Percentiles rank a stretch among this genome's conserved stretches.
Conservation (phyloP, 257 asterid species). For the Paulownia fortunei region DNA sequence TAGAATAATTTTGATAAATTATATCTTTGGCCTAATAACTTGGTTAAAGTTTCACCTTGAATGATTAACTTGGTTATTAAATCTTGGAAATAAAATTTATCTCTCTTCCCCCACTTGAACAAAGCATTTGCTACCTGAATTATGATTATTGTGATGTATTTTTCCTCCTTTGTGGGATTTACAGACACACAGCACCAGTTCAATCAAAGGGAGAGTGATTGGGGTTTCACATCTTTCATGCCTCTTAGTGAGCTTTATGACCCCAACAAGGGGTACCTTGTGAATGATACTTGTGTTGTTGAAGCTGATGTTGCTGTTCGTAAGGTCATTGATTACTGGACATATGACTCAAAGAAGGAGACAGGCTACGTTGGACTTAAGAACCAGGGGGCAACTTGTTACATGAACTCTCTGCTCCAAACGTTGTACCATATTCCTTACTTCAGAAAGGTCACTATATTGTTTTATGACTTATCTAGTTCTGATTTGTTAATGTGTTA, state of each 20-base stretch:
- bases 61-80: slow-evolving; percentile 16
- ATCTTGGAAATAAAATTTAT: not conserved
- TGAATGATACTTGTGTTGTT: slow-evolving; percentile 58
- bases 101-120: not conserved
- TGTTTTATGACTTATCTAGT: slow-evolving; percentile 10
- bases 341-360: slow-evolving; percentile 77
- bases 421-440: slow-evolving; percentile 90
- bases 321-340: slow-evolving; percentile 65
- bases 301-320: slow-evolving; percentile 80
- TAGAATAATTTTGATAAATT: not conserved
- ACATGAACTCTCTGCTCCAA: slow-evolving; percentile 89
- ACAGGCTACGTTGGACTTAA: slow-evolving; percentile 86
- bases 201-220: slow-evolving; percentile 73
- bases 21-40: slow-evolving; percentile 10
- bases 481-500: slow-evolving; percentile 29
- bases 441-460: slow-evolving; percentile 72
- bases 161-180: slow-evolving; percentile 23
- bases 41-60: slow-evolving; percentile 12
- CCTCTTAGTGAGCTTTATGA: slow-evolving; percentile 73
- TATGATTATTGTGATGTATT: slow-evolving; percentile 6
- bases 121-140: slow-evolving; percentile 20
- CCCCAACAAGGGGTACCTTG: slow-evolving; percentile 64
- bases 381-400: slow-evolving; percentile 96
- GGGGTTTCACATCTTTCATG: slow-evolving; percentile 84
- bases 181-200: slow-evolving; percentile 77